These are phyloP conservation scores for Lumnitzera littorea DNA, from an alignment of 345 rosid genomes.

Conservation along the genomic window DNA sequence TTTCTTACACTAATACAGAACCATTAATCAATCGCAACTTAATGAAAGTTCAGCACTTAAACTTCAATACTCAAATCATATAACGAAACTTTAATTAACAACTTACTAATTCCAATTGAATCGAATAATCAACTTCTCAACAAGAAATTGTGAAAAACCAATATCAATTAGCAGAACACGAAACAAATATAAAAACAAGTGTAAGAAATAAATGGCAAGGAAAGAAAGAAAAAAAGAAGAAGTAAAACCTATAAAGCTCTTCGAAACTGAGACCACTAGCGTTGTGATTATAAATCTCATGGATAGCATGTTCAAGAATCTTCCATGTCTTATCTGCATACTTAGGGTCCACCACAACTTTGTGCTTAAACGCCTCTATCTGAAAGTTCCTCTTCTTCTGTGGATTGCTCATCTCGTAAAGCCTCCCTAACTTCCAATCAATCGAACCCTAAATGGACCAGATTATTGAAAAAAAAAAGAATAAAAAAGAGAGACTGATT, in stretches of 20 bases:
- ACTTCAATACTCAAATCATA: no score
- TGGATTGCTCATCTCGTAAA: constrained; percentile 62
- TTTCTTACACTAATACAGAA: no score
- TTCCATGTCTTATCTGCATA: constrained; percentile 98
- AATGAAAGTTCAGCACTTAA: no score
- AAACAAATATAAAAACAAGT: neutral
- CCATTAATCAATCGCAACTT: no score
- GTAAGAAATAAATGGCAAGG: neutral
- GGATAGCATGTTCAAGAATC: constrained; percentile 95
- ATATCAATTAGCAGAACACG: no score
- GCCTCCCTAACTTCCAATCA: neutral
- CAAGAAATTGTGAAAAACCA: no score
- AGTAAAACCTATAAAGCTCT: constrained; percentile 80
- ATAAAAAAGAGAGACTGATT: no score
- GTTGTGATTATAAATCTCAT: constrained; percentile 97
- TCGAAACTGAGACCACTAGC: constrained; percentile 98
- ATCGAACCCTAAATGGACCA: no score
- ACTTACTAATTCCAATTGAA: no score
- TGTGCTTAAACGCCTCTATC: constrained; percentile 98
- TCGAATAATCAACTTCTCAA: no score
- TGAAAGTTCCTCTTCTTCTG: constrained; percentile 94
- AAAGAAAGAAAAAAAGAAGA: neutral
- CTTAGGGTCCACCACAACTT: constrained; percentile 96
- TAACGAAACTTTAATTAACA: no score
- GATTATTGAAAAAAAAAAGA: no score